phyloP scores from a whole-genome alignment of 768 basidiomycete genomes.

The Cantharellus anzutake region DNA sequence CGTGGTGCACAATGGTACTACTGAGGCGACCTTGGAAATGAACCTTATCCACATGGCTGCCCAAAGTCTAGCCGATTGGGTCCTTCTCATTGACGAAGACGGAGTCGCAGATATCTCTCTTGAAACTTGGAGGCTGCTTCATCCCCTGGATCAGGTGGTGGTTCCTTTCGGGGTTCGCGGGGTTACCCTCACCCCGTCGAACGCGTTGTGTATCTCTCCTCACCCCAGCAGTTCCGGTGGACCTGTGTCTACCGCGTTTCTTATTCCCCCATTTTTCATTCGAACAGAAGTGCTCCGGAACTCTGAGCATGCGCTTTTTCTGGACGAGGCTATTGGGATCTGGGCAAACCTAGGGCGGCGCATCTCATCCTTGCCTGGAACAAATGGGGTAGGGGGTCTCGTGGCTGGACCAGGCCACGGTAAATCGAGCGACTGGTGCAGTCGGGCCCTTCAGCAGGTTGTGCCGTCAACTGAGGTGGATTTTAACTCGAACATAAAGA shows the following conservation, averaged over 20 bases:
- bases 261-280: conserved; percentile 43
- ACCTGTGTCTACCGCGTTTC: conserved; percentile 23
- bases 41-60: background rate
- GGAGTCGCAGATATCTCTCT: background rate
- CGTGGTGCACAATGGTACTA: background rate
- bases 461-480: conserved; percentile 19
- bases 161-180: background rate
- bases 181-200: background rate
- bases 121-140: background rate
- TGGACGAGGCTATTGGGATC: background rate
- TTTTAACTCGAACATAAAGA: background rate
- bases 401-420: background rate
- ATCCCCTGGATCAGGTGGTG: background rate
- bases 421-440: background rate
- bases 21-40: background rate
- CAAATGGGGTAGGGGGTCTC: background rate
- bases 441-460: conserved; percentile 12
- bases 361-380: background rate
- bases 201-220: background rate
- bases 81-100: background rate
- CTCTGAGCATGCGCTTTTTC: background rate
- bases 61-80: background rate
- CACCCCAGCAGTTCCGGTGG: background rate
- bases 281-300: conserved; percentile 19
- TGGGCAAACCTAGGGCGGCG: background rate